Evolutionary conservation across 139 green algal genomes (phyloP), one percentile per base, ranked within the genome.

Genomic region (Pseudopediastrum boryanum): DNA sequence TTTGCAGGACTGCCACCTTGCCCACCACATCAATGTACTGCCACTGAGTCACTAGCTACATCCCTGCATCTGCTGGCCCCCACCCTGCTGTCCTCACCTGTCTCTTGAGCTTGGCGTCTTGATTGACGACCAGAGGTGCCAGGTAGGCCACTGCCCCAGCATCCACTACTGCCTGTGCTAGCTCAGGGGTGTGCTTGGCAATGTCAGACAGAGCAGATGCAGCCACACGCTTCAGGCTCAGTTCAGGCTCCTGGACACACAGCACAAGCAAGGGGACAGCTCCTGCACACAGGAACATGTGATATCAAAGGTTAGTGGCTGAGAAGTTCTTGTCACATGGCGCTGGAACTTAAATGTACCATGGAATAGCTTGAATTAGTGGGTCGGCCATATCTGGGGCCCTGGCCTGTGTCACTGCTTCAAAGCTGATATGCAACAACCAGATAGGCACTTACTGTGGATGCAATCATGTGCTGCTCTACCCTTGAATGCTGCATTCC

Each of bases 211-310:
- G 81, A 3, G 91, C 85, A 2, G 85, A 94, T 27, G 93, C 90
- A 2, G 91, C 89, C 48, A 97, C 94, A 29, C 92, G 89, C 86
- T 98, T 96, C 52, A 97, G 76, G 44, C 68, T 84, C 13, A 95
- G 85, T 84, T 98, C 94, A 7, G 92, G 90, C 86, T 98, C 94
- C 86, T 96, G 90, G 7, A 95, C 88, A 75, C 92, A 96, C 70
- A 97, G 77, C 77, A 97, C 93, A 72, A 97, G 88, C 63, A 95
- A 81, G n/a, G 89, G 84, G 51, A 95, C 90, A 12, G 90, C 91
- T 6, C 90, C 89, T 33, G 89, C 92, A 75, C 93, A 89, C 52
- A 95, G 16, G 33, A 27, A 1, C 48, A 65, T 7, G n/a, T n/a
- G n/a, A n/a, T n/a, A n/a, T n/a, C n/a, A n/a, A n/a, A n/a, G n/a